These are phyloP conservation scores for Biscogniauxia sp. DNA, from an alignment of 2,329 filamentous ascomycete species.

Conservation along the genomic window DNA sequence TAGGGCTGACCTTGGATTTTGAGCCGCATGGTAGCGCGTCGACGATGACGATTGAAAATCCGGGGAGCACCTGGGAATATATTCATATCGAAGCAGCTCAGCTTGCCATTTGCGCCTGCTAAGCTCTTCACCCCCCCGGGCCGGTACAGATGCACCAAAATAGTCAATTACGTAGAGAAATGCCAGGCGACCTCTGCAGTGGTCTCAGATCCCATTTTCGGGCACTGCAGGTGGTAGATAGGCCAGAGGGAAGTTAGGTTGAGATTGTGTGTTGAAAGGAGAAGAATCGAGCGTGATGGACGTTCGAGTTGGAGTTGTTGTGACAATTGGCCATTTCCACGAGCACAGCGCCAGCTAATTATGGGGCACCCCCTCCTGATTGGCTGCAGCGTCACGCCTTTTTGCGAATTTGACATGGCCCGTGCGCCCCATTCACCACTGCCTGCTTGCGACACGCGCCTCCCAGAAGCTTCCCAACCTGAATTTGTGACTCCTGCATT, in stretches of 20 bases:
- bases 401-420: constrained; percentile 16
- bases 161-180: constrained; percentile 19
- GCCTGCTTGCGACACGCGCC: constrained; percentile 21
- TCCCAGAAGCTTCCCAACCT: constrained; percentile 1
- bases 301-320: constrained; percentile 29
- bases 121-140: constrained; percentile 4
- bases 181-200: constrained; percentile 21
- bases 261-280: constrained; percentile 27
- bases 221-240: constrained; percentile 3
- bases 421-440: constrained; percentile 20
- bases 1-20: constrained; percentile 37
- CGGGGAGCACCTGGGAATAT: constrained; percentile 25
- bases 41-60: constrained; percentile 34
- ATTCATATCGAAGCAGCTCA: constrained; percentile 27
- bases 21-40: constrained; percentile 36
- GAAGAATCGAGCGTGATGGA: constrained; percentile 22
- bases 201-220: constrained; percentile 5
- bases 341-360: constrained; percentile 16
- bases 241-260: constrained; percentile 10
- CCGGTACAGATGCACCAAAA: constrained; percentile 16
- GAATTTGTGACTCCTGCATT: constrained; percentile 8
- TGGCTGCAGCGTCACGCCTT: constrained; percentile 24
- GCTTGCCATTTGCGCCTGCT: constrained; percentile 16
- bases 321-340: constrained; percentile 24
- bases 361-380: constrained; percentile 22